These are phyloP conservation scores for Diaporthe citri DNA, from an alignment of 2,329 filamentous ascomycete genomes.

Conservation along the genomic window DNA sequence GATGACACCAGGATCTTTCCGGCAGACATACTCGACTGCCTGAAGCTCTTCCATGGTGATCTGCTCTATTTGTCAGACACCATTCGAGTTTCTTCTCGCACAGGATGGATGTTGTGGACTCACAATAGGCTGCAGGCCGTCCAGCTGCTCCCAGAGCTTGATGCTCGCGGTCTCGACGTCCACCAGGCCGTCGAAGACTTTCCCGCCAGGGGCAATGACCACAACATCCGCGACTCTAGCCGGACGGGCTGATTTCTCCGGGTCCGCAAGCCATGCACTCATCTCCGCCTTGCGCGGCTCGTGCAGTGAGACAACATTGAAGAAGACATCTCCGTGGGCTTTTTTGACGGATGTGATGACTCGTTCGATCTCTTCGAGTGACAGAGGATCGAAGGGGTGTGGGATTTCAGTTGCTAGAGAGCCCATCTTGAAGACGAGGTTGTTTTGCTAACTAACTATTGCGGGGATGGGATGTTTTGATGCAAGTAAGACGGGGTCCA, in stretches of 20 bases:
- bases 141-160: constrained; percentile 79
- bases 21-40: constrained; percentile 80
- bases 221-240: constrained; percentile 84
- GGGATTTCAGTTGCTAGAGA: constrained; percentile 41
- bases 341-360: constrained; percentile 77
- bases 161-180: constrained; percentile 77
- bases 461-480: not conserved
- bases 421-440: constrained; percentile 41
- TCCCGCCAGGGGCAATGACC: constrained; percentile 82
- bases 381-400: constrained; percentile 85
- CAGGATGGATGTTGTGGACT: constrained; percentile 44
- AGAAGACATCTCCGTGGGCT: constrained; percentile 78
- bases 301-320: constrained; percentile 87
- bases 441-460: not conserved
- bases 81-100: not conserved
- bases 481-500: not conserved
- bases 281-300: constrained; percentile 90
- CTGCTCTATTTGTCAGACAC: constrained; percentile 51
- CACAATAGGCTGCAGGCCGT: constrained; percentile 85
- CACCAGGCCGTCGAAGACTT: constrained; percentile 86
- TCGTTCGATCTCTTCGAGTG: constrained; percentile 77
- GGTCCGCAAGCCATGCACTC: constrained; percentile 80
- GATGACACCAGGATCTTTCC: constrained; percentile 87
- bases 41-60: constrained; percentile 94
- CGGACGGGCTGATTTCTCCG: constrained; percentile 72